phyloP scores from a whole-genome alignment of 495 filamentous ascomycete genomes.

The Aspergillus ostianus region DNA sequence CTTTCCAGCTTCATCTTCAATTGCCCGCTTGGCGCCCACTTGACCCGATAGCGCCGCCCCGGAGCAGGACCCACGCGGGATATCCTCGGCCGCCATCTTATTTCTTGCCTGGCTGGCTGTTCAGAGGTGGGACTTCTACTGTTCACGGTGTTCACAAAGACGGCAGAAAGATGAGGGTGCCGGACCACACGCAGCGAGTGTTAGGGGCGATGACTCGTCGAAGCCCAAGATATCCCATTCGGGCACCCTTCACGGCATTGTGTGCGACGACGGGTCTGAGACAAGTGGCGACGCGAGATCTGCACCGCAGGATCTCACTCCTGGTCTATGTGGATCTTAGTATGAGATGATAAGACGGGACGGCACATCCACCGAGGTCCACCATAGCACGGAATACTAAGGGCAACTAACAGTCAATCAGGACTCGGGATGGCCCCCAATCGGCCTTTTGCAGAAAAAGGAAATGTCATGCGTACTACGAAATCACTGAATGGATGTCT shows the following conservation, averaged over 20 bases:
- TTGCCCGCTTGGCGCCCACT: not conserved
- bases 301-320: not conserved
- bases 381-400: not conserved
- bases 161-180: not conserved
- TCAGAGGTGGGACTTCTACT: not conserved
- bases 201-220: not conserved
- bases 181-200: not conserved
- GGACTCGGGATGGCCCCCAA: not conserved
- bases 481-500: not conserved
- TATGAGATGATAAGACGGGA: not conserved
- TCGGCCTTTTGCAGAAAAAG: not conserved
- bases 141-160: not conserved
- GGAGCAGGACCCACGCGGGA: slow-evolving; percentile 1
- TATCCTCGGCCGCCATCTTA: slow-evolving; percentile 1
- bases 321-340: not conserved
- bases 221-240: not conserved
- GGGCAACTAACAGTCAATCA: not conserved
- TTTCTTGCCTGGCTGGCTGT: not conserved
- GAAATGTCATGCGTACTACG: not conserved
- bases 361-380: not conserved
- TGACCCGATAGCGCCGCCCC: not conserved
- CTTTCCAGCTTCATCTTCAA: not conserved
- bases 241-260: not conserved
- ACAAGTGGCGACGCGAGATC: not conserved
- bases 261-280: not conserved